A percentile compares a stretch with the other conserved stretches of the same genome.
Conservation (phyloP, 2,329 filamentous ascomycete genomes). For the Stagonosporopsis cucurbitacearum region DNA sequence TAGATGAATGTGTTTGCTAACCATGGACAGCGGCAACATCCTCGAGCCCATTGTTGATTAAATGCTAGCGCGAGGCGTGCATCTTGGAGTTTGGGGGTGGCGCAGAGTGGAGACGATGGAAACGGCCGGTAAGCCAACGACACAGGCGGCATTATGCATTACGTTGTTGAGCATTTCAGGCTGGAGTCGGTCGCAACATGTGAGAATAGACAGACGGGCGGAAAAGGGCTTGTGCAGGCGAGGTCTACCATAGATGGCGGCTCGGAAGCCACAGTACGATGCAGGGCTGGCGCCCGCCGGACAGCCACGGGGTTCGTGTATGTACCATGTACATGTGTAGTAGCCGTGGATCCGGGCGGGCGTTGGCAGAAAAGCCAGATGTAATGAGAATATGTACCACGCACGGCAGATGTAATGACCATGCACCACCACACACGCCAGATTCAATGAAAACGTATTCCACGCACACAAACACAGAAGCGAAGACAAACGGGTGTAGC, state of each 20-base stretch:
- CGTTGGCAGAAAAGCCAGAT: slow-evolving; percentile 29
- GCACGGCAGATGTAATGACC: too few species aligned
- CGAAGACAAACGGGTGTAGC: too few species aligned
- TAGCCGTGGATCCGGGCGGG: slow-evolving; percentile 20
- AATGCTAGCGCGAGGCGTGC: slow-evolving; percentile 15
- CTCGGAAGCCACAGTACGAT: slow-evolving; percentile 22
- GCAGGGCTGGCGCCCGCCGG: slow-evolving; percentile 21
- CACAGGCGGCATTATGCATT: slow-evolving; percentile 34
- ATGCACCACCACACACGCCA: too few species aligned
- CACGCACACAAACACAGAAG: too few species aligned
- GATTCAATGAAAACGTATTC: too few species aligned
- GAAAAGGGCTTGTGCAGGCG: slow-evolving; percentile 28
- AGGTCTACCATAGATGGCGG: slow-evolving; percentile 23
- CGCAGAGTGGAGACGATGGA: slow-evolving; percentile 22
- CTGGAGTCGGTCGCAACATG: slow-evolving; percentile 37
- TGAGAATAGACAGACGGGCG: slow-evolving; percentile 37
- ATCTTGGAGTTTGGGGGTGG: slow-evolving; percentile 8
- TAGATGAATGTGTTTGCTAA: slow-evolving; percentile 23
- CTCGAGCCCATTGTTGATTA: slow-evolving; percentile 46
- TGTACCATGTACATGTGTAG: too few species aligned
- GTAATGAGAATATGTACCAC: slow-evolving; percentile 31
- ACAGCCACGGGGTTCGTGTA: slow-evolving; percentile 10
- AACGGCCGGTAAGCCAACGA: slow-evolving; percentile 21
- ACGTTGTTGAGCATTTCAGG: slow-evolving; percentile 42
- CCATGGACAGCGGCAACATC: slow-evolving; percentile 44